A percentile compares a stretch with the other conserved stretches of the same genome.
Conservation (phyloP, 129 eudicot genomes). For the Lonicera japonica region DNA sequence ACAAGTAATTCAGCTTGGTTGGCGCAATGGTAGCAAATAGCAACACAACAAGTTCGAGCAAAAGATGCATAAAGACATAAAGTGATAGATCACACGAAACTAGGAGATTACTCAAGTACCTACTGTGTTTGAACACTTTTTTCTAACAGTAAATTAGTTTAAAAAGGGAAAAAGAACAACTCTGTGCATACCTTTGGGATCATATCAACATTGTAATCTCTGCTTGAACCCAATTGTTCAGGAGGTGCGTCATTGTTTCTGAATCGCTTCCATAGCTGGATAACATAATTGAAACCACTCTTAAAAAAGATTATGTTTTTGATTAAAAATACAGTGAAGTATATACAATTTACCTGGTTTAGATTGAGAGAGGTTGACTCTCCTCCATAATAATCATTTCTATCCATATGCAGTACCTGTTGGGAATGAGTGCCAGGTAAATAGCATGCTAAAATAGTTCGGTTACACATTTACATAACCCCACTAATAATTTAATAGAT, state of each 20-base stretch:
- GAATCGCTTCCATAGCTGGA: constrained; percentile 64
- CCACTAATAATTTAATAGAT: background rate
- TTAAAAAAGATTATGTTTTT: background rate
- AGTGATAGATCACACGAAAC: no score
- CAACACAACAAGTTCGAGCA: no score
- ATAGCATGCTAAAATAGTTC: background rate
- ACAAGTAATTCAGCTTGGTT: no score
- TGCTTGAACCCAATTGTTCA: constrained; percentile 47
- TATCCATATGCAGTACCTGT: constrained; percentile 70
- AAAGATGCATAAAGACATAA: no score
- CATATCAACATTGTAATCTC: constrained; percentile 63
- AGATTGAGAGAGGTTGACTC: constrained; percentile 62
- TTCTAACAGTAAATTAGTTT: background rate
- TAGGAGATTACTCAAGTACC: no score
- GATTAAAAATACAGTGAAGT: background rate
- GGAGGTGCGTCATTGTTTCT: constrained; percentile 44
- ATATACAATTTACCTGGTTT: constrained; percentile 36
- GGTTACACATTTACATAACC: background rate
- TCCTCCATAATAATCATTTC: constrained; percentile 72
- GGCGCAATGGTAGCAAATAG: no score
- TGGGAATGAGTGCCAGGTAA: constrained; percentile 9
- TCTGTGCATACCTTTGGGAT: constrained; percentile 52
- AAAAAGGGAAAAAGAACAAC: background rate
- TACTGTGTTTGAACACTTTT: background rate
- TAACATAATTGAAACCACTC: constrained; percentile 4